Evolutionary conservation across 306 rosid genomes (phyloP).

Genomic region (Carpinus viminea): DNA sequence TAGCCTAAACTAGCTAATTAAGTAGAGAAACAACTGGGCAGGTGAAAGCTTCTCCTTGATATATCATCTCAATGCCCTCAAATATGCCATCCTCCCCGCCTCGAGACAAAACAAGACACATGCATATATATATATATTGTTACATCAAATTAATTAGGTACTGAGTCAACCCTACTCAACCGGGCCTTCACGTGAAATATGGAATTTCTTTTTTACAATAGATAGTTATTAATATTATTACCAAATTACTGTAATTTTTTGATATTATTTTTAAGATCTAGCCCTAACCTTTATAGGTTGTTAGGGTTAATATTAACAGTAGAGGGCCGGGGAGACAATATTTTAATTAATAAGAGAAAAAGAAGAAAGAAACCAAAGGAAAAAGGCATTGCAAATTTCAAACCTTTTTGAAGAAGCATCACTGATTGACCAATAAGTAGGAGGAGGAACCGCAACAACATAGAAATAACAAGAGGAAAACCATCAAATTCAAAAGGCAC

Average conservation of each 20-base stretch:
- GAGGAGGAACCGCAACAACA: slow-evolving; percentile 44
- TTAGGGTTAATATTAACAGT: slow-evolving; percentile 22
- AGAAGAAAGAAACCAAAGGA: slow-evolving; percentile 41
- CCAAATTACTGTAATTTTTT: neutral
- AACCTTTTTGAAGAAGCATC: slow-evolving; percentile 49
- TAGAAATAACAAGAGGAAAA: slow-evolving; percentile 70
- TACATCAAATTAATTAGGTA: neutral
- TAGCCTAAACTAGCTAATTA: neutral
- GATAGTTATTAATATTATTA: neutral
- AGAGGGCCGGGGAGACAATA: slow-evolving; percentile 23
- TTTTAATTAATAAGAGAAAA: slow-evolving; percentile 14
- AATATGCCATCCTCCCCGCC: too few species aligned
- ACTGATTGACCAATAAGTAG: slow-evolving; percentile 60
- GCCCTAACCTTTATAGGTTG: slow-evolving; percentile 43
- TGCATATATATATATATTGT: neutral
- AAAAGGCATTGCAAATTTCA: slow-evolving; percentile 40
- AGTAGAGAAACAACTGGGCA: too few species aligned
- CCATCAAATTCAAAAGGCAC: slow-evolving; percentile 76
- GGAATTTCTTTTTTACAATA: neutral
- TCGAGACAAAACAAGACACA: too few species aligned
- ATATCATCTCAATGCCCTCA: too few species aligned
- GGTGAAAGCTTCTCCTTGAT: too few species aligned
- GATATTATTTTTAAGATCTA: neutral
- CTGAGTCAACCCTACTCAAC: neutral
- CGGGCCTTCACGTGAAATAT: neutral